Evolutionary conservation across 169 alveolate genomes (phyloP).

Genomic region (Plasmodium reichenowi): DNA sequence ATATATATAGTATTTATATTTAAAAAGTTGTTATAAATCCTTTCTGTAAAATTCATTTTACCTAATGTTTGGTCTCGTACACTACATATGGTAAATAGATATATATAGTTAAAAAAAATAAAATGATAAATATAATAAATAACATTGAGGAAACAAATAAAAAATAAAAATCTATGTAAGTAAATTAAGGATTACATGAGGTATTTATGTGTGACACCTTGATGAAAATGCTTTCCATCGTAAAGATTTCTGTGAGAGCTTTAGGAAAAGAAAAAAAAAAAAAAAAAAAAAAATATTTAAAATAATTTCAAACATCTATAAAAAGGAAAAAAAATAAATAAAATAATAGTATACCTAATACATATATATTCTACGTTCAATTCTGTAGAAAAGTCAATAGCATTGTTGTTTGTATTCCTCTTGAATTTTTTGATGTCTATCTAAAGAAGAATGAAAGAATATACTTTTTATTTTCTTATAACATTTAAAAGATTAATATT

Average conservation of each 20-base stretch:
- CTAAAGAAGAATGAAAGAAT: constrained; percentile 19
- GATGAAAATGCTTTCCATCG: constrained; percentile 70
- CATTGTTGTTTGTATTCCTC: constrained; percentile 55
- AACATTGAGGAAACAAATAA: background rate
- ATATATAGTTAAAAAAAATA: background rate
- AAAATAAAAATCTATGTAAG: background rate
- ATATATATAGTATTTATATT: background rate
- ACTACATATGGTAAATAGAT: constrained; percentile 1
- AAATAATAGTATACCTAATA: constrained; percentile 33
- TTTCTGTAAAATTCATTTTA: constrained; percentile 10
- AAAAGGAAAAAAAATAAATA: background rate
- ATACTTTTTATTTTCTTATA: background rate
- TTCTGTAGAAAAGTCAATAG: constrained; percentile 37
- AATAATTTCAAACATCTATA: too few species aligned
- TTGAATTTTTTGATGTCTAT: constrained; percentile 63
- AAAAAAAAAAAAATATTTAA: background rate
- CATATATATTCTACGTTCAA: constrained; percentile 56
- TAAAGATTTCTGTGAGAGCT: constrained; percentile 60
- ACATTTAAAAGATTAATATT: background rate
- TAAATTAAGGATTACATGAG: constrained; percentile 37
- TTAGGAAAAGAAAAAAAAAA: constrained; percentile 14
- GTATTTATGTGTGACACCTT: constrained; percentile 76
- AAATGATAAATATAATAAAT: background rate
- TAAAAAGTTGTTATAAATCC: background rate
- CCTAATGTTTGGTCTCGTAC: constrained; percentile 67